Conservation (phyloP, 192 early-diverging fungal genomes). For the Neocallimastix lanati region DNA sequence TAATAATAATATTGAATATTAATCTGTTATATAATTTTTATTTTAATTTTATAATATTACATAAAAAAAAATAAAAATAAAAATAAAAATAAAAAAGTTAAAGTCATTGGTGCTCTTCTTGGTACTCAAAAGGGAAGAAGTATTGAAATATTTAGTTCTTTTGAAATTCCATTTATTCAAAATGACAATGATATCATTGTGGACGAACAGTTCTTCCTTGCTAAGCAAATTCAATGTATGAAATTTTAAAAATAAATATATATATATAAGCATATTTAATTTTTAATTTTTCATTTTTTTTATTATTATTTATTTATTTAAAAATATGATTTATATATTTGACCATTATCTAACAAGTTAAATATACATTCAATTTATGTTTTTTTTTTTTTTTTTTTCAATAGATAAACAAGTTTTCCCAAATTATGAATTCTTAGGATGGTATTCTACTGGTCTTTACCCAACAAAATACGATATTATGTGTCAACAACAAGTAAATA, state of each 20-base stretch:
- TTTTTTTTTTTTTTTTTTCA: too few relatives aligned
- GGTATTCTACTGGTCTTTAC: conserved; percentile 52
- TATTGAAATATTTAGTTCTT: conserved; percentile 74
- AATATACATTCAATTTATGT: too few relatives aligned
- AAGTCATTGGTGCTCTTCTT: conserved; percentile 57
- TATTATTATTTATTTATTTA: not conserved
- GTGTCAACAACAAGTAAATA: conserved; percentile 52
- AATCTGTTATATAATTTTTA: not conserved
- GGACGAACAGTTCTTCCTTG: conserved; percentile 40
- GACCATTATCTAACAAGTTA: too few relatives aligned
- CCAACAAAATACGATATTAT: conserved; percentile 44
- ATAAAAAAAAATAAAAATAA: not conserved
- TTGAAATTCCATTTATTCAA: conserved; percentile 35
- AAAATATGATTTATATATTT: too few relatives aligned
- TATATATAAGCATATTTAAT: too few relatives aligned
- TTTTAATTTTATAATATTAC: not conserved
- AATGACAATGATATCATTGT: conserved; percentile 21
- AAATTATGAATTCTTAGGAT: conserved; percentile 61
- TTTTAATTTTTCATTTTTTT: too few relatives aligned
- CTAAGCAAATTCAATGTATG: conserved; percentile 63
- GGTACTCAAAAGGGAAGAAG: conserved; percentile 57
- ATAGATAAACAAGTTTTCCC: conserved; percentile 71
- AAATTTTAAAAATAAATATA: too few relatives aligned
- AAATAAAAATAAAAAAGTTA: not conserved
- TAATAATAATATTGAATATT: too few relatives aligned